Conservation (phyloP, 306 rosid genomes). For the Prosopis cineraria region DNA sequence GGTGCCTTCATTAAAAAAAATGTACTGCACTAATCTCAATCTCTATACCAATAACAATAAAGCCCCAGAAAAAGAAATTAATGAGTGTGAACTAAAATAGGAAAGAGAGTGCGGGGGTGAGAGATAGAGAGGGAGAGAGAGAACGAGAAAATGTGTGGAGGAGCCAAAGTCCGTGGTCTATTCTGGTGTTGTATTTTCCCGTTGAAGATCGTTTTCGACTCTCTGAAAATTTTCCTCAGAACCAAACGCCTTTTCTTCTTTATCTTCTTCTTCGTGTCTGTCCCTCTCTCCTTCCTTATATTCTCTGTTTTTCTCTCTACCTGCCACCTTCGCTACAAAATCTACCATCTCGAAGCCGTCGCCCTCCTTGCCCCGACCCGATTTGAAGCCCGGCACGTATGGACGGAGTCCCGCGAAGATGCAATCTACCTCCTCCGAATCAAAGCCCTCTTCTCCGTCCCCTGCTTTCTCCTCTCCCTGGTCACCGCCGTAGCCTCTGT, state of each 20-base stretch:
- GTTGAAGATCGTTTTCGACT: slow-evolving; percentile 38
- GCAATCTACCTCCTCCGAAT: slow-evolving; percentile 62
- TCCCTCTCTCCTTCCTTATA: slow-evolving; percentile 68
- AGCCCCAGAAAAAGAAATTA: neutral
- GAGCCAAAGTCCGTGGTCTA: neutral
- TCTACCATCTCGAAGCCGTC: slow-evolving; percentile 70
- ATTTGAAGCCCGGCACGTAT: slow-evolving; percentile 80
- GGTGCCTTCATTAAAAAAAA: too few relatives aligned
- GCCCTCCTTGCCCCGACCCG: slow-evolving; percentile 61
- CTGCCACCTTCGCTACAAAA: slow-evolving; percentile 46
- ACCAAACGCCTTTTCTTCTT: slow-evolving; percentile 52
- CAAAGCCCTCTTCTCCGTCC: slow-evolving; percentile 57
- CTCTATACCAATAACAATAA: neutral
- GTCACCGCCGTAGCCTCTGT: slow-evolving; percentile 63
- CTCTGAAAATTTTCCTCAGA: slow-evolving; percentile 44
- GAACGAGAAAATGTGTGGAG: slow-evolving; percentile 43
- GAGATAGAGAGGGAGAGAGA: slow-evolving; percentile 20
- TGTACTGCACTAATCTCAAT: too few relatives aligned
- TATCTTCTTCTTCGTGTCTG: slow-evolving; percentile 46
- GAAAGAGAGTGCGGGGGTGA: neutral
- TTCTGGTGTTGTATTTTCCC: slow-evolving; percentile 19
- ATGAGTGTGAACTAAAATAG: neutral
- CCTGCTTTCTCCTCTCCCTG: slow-evolving; percentile 61
- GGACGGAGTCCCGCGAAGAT: slow-evolving; percentile 64
- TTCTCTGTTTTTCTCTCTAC: slow-evolving; percentile 54